Percentiles rank a stretch among this genome's conserved stretches.
Evolutionary conservation across 176 grass and related monocot species (phyloP).

Genomic region (Carex littledalei): DNA sequence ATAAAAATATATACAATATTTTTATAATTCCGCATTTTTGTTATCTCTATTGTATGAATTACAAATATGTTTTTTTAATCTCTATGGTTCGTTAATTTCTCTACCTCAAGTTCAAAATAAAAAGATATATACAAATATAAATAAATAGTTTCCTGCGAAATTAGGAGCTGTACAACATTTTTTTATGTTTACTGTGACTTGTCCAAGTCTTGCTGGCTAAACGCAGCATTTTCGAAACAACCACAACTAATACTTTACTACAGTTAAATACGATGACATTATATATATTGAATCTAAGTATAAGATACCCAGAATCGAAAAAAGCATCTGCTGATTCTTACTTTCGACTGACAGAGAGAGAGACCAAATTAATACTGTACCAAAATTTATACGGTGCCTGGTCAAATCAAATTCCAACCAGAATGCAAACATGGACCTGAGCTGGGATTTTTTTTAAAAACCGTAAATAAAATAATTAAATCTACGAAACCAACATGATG

Average conservation of each 20-base stretch:
- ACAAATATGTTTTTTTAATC: too few relatives aligned
- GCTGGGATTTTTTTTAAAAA: too few relatives aligned
- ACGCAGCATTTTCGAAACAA: neutral
- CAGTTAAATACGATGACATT: neutral
- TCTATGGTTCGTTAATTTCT: too few relatives aligned
- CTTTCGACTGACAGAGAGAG: neutral
- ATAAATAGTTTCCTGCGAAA: neutral
- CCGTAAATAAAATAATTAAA: too few relatives aligned
- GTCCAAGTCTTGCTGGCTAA: neutral
- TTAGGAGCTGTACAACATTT: neutral
- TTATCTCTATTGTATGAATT: too few relatives aligned
- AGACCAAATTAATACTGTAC: neutral
- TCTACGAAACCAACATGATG: too few relatives aligned
- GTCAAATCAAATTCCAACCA: constrained; percentile 10
- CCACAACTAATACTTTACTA: neutral
- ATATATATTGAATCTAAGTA: neutral
- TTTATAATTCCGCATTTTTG: too few relatives aligned
- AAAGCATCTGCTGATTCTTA: neutral
- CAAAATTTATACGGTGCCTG: neutral
- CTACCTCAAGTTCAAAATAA: too few relatives aligned
- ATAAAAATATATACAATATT: too few relatives aligned
- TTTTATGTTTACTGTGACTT: neutral
- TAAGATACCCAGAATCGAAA: neutral
- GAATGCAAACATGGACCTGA: neutral
- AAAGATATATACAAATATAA: neutral